A percentile compares a stretch with the other conserved stretches of the same genome.
These are phyloP conservation scores for Alternaria panax DNA, from an alignment of 2,329 filamentous ascomycete species.

Conservation along the genomic window DNA sequence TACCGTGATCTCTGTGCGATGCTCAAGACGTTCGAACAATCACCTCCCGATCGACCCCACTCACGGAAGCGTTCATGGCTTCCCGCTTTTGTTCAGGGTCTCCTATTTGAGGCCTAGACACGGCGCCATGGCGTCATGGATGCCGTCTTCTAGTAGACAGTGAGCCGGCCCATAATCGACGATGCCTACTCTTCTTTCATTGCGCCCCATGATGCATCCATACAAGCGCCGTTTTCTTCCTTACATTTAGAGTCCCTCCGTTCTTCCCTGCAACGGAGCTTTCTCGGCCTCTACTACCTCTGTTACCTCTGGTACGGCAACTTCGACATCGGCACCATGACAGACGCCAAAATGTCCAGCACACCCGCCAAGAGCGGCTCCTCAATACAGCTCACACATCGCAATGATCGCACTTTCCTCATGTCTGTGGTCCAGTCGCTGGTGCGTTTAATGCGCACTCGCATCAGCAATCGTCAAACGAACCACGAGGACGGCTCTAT, in stretches of 20 bases:
- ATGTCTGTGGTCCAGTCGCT: constrained; percentile 51
- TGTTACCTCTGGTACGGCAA: too few relatives aligned
- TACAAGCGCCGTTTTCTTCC: not conserved
- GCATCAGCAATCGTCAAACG: constrained; percentile 40
- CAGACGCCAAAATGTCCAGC: not conserved
- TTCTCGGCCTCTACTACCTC: not conserved
- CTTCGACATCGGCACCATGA: not conserved
- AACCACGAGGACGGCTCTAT: constrained; percentile 53
- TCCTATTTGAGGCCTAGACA: constrained; percentile 4
- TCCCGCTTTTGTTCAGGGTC: constrained; percentile 10
- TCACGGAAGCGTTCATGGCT: not conserved
- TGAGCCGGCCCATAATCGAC: constrained; percentile 8
- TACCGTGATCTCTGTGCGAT: not conserved
- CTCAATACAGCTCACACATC: constrained; percentile 46
- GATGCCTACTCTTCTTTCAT: constrained; percentile 4
- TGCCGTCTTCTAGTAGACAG: constrained; percentile 3
- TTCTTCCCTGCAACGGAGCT: not conserved
- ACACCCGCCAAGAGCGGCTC: constrained; percentile 8
- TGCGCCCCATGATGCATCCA: constrained; percentile 9
- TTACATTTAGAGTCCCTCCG: not conserved
- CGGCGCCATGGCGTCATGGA: constrained; percentile 15
- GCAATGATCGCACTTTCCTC: constrained; percentile 50
- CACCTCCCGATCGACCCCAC: constrained; percentile 9
- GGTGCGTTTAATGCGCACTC: constrained; percentile 48
- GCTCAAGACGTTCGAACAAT: not conserved